These are phyloP conservation scores for Trifolium repens DNA, from an alignment of 306 rosid genomes.

Conservation along the genomic window DNA sequence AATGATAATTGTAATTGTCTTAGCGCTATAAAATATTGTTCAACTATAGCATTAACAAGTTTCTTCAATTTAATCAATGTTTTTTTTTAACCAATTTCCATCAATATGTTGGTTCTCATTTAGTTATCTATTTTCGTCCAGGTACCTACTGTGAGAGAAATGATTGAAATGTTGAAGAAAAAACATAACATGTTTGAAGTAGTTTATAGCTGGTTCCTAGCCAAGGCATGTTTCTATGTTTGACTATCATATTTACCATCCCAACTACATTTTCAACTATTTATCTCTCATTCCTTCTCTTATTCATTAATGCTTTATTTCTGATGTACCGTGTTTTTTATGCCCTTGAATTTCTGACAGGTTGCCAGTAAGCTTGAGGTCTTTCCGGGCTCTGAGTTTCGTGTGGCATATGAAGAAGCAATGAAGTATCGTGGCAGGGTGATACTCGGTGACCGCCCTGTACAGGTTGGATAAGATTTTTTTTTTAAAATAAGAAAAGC, in stretches of 20 bases:
- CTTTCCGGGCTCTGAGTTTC: conserved; percentile 94
- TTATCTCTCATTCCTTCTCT: conserved; percentile 26
- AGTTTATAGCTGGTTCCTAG: conserved; percentile 91
- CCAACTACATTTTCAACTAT: conserved; percentile 8
- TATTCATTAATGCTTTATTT: conserved; percentile 30
- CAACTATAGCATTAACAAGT: not conserved
- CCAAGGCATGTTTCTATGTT: conserved; percentile 71
- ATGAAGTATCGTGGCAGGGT: conserved; percentile 91
- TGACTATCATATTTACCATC: conserved; percentile 23
- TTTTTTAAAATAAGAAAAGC: conserved; percentile 18
- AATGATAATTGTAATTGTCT: conserved; percentile 10
- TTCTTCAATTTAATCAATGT: conserved; percentile 30
- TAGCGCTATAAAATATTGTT: conserved; percentile 4
- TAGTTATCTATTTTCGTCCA: conserved; percentile 43
- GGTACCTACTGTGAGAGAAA: conserved; percentile 85
- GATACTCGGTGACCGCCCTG: conserved; percentile 97
- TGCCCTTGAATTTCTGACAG: conserved; percentile 49
- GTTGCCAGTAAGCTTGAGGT: conserved; percentile 86
- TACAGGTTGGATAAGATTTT: conserved; percentile 66
- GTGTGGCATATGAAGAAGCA: conserved; percentile 94
- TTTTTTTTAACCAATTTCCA: not conserved
- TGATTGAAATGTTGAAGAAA: conserved; percentile 80
- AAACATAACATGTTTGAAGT: conserved; percentile 84
- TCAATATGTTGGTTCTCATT: conserved; percentile 40
- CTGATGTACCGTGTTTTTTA: conserved; percentile 17